Conservation (phyloP, 306 rosid species). For the Vigna unguiculata region DNA sequence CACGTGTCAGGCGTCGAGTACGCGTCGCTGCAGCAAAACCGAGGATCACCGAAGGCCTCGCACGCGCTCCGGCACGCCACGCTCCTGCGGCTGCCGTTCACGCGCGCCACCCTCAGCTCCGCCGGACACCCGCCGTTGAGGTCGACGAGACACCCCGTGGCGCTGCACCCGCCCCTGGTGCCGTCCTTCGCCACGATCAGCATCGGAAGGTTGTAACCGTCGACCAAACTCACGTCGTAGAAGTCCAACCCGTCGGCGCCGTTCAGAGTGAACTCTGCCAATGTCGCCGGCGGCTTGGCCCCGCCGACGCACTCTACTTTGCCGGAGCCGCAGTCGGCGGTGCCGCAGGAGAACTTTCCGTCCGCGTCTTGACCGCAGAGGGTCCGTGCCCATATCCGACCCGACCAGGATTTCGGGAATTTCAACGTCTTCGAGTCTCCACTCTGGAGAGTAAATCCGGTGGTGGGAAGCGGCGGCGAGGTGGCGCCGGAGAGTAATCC, state of each 20-base stretch:
- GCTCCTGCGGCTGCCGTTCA: constrained; percentile 38
- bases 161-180: constrained; percentile 74
- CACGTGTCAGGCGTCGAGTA: constrained; percentile 92
- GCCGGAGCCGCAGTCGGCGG: constrained; percentile 92
- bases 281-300: constrained; percentile 90
- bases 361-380: constrained; percentile 63
- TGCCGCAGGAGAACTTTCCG: constrained; percentile 73
- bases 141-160: constrained; percentile 90
- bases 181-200: constrained; percentile 76
- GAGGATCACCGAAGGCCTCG: constrained; percentile 87
- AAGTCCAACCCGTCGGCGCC: constrained; percentile 84
- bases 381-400: constrained; percentile 91
- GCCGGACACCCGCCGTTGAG: constrained; percentile 76
- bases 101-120: constrained; percentile 65
- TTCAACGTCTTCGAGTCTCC: constrained; percentile 64
- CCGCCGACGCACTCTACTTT: constrained; percentile 75
- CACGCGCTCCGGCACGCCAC: constrained; percentile 98
- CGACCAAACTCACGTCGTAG: constrained; percentile 95
- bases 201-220: constrained; percentile 94
- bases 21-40: constrained; percentile 82
- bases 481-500: constrained; percentile 86
- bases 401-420: constrained; percentile 85
- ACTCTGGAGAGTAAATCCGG: constrained; percentile 70
- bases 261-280: constrained; percentile 94
- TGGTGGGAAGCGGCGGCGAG: constrained; percentile 73